Evolutionary conservation across 1,284 basidiomycete species (phyloP), one percentile per base, ranked within the genome.

Genomic region (Amylostereum chailletii): DNA sequence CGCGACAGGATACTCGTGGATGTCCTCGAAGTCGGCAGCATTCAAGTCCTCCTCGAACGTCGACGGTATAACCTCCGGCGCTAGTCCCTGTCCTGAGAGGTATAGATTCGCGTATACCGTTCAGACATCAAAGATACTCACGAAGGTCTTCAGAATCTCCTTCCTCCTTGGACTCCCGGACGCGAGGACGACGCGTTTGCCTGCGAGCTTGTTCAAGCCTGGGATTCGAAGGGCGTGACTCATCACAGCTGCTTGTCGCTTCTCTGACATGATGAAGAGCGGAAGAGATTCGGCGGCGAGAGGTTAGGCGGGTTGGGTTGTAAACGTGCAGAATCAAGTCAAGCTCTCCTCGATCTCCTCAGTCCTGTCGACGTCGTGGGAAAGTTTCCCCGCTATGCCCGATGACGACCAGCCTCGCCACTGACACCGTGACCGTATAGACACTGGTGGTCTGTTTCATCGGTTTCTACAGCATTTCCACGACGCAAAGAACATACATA

Each of bases 1-100:
- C 5, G 94, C 84, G 4, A 96, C 90, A 0, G 94, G 91, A 63
- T 99, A 98, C 62, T 96, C 92, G 52, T 91, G 89, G 11, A 89
- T 75, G 54, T 90, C 79, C 30, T 81, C 80, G 51, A 85, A 98
- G 2, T 78, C 75, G 19, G 69, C 68, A 45, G 87, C 72, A 0
- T 80, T 73, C 10, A 98, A 70, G 60, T 94, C 74, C 65, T 98
- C 95, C 37, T 80, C 77, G 57, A 98, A 98, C 0, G 77, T 88
- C 2, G 93, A 95, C 0, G 93, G 89, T 0, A 96, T 74, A 51
- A 96, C 78, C 63, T 96, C 91, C 1, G 93, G 92, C 42, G 76
- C 72, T 33, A 97, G 63, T 11, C 94, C 94, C 90, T 94, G 60
- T 37, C 45, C n/a, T 48, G 26, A 47, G 51, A 19, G 44, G 11